These are phyloP conservation scores for Ophiocordyceps camponoti-floridani DNA, from an alignment of 2,329 filamentous ascomycete genomes.

Conservation along the genomic window DNA sequence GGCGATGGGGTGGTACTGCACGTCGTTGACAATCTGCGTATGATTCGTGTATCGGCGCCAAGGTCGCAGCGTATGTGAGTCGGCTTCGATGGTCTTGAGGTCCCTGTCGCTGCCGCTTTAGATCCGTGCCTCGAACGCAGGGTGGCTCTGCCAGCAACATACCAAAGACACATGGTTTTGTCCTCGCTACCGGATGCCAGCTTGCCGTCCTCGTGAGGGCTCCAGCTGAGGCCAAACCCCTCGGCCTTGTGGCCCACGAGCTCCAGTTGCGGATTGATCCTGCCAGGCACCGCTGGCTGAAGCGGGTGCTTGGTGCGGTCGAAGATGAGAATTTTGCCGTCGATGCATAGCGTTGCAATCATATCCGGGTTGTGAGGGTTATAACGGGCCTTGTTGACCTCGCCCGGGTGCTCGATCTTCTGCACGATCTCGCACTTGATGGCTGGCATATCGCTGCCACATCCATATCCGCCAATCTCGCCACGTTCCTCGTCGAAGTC, in stretches of 20 bases:
- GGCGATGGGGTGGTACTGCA: slow-evolving; percentile 83
- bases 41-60: slow-evolving; percentile 72
- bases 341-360: slow-evolving; percentile 80
- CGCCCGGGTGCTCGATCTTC: slow-evolving; percentile 87
- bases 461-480: slow-evolving; percentile 86
- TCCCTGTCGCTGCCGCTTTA: slow-evolving; percentile 37
- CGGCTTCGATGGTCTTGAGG: slow-evolving; percentile 54
- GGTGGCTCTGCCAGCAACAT: slow-evolving; percentile 11
- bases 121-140: neutral
- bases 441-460: slow-evolving; percentile 46
- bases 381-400: slow-evolving; percentile 97
- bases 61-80: slow-evolving; percentile 52
- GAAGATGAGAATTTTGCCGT: slow-evolving; percentile 80
- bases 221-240: slow-evolving; percentile 90
- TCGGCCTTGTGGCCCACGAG: slow-evolving; percentile 73
- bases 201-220: slow-evolving; percentile 61
- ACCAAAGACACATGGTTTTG: slow-evolving; percentile 82
- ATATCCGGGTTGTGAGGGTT: slow-evolving; percentile 95
- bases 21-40: slow-evolving; percentile 83
- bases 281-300: slow-evolving; percentile 43
- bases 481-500: slow-evolving; percentile 86
- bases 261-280: slow-evolving; percentile 65
- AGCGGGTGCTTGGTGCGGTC: slow-evolving; percentile 88
- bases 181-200: slow-evolving; percentile 87
- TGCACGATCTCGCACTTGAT: slow-evolving; percentile 88